phyloP scores from a whole-genome alignment of 305 asterid genomes.

The Plantago coronopus region DNA sequence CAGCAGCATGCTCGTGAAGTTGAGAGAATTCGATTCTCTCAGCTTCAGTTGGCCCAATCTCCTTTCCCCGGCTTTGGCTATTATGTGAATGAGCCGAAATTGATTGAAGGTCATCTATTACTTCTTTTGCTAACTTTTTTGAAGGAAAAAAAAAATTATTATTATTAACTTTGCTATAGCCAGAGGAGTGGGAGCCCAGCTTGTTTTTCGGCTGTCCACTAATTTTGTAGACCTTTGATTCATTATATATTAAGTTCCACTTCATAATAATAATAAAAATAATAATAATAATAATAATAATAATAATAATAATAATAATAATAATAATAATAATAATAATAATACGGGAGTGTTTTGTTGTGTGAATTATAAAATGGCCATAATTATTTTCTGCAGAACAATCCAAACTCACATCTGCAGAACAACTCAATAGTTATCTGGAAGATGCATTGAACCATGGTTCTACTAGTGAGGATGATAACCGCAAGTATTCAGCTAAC shows the following conservation, averaged over 20 bases:
- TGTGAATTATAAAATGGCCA: not conserved
- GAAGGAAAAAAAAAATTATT: no score
- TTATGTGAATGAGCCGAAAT: slow-evolving; percentile 43
- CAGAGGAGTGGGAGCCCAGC: no score
- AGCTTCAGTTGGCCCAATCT: slow-evolving; percentile 43
- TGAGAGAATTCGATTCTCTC: slow-evolving; percentile 53
- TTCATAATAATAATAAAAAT: no score
- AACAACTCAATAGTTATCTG: slow-evolving; percentile 32
- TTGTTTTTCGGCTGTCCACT: no score
- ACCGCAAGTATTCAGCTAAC: slow-evolving; percentile 29
- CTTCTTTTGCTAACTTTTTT: not conserved
- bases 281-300: no score
- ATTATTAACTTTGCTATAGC: no score
- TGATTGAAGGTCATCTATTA: slow-evolving; percentile 39
- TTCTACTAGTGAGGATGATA: slow-evolving; percentile 40
- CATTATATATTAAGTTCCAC: no score
- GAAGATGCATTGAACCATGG: slow-evolving; percentile 39
- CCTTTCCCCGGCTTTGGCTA: slow-evolving; percentile 27
- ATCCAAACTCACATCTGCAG: slow-evolving; percentile 40
- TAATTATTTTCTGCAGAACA: slow-evolving; percentile 32
- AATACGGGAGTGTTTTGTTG: not conserved
- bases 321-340: no score
- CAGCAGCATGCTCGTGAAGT: slow-evolving; percentile 38
- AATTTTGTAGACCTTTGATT: no score
- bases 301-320: no score